phyloP scores from a whole-genome alignment of 1,284 basidiomycete species.

The Earliella scabrosa region DNA sequence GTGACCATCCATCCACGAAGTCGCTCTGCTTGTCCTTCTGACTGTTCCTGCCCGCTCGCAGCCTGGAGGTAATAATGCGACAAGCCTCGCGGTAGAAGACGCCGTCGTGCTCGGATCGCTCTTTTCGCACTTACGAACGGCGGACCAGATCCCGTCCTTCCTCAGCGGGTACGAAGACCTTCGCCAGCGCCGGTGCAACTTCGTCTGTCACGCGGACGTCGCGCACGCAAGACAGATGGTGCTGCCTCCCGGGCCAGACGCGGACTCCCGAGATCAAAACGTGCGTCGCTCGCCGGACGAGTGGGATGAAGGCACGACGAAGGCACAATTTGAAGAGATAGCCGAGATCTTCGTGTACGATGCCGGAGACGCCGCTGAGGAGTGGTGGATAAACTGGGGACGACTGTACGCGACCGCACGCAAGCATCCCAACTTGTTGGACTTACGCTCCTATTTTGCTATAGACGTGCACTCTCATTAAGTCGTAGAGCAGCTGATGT shows the following conservation, averaged over 20 bases:
- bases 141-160: conserved; percentile 45
- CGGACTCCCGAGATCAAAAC: conserved; percentile 42
- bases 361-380: conserved; percentile 39
- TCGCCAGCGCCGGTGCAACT: conserved; percentile 41
- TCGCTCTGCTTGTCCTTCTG: too few species aligned
- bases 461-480: too few species aligned
- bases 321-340: conserved; percentile 32
- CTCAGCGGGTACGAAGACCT: conserved; percentile 50
- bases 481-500: too few species aligned
- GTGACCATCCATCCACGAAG: too few species aligned
- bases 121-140: conserved; percentile 45
- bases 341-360: conserved; percentile 36
- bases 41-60: too few species aligned
- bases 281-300: conserved; percentile 31
- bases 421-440: too few species aligned
- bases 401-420: too few species aligned
- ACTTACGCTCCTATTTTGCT: too few species aligned
- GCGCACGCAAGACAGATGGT: conserved; percentile 38
- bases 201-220: conserved; percentile 42
- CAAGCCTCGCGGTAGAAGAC: conserved; percentile 46
- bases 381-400: conserved; percentile 44
- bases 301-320: conserved; percentile 30
- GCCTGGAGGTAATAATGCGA: conserved; percentile 44
- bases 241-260: conserved; percentile 44
- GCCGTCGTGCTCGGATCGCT: conserved; percentile 52